phyloP scores from a whole-genome alignment of 768 basidiomycete genomes.

The Leccinum subtestaceum region DNA sequence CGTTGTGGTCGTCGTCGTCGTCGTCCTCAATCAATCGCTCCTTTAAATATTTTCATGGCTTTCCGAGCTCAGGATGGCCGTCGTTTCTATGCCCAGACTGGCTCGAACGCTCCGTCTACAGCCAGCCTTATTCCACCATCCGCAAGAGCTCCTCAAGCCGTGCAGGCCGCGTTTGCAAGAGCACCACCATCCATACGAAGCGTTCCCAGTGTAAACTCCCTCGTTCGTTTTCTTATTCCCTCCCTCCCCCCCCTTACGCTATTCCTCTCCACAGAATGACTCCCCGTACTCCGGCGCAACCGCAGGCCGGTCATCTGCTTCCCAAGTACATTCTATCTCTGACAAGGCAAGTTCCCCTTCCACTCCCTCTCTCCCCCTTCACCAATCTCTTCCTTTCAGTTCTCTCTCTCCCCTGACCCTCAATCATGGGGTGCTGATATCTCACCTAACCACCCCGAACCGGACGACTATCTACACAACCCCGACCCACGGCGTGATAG shows the following conservation, averaged over 20 bases:
- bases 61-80: slow-evolving; percentile 32
- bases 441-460: slow-evolving; percentile 52
- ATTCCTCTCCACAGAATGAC: slow-evolving; percentile 31
- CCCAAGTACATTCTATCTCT: slow-evolving; percentile 46
- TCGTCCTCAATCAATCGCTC: slow-evolving; percentile 8
- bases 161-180: slow-evolving; percentile 45
- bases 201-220: slow-evolving; percentile 38
- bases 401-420: slow-evolving; percentile 72
- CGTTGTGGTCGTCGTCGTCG: not conserved
- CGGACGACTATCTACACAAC: slow-evolving; percentile 73
- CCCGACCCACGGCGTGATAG: slow-evolving; percentile 64
- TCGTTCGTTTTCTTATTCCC: slow-evolving; percentile 35
- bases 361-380: not conserved
- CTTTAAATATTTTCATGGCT: slow-evolving; percentile 25
- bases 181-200: slow-evolving; percentile 37
- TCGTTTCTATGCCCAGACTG: slow-evolving; percentile 40
- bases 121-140: slow-evolving; percentile 48
- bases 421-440: slow-evolving; percentile 68
- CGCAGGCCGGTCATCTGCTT: slow-evolving; percentile 28
- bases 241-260: not conserved
- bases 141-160: slow-evolving; percentile 27
- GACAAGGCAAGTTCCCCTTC: slow-evolving; percentile 47
- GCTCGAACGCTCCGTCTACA: slow-evolving; percentile 47
- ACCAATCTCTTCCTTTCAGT: slow-evolving; percentile 38
- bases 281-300: slow-evolving; percentile 38